Percentiles rank a stretch among this genome's conserved stretches.
Conservation (phyloP, 1,284 basidiomycete genomes). For the Melampsora americana region DNA sequence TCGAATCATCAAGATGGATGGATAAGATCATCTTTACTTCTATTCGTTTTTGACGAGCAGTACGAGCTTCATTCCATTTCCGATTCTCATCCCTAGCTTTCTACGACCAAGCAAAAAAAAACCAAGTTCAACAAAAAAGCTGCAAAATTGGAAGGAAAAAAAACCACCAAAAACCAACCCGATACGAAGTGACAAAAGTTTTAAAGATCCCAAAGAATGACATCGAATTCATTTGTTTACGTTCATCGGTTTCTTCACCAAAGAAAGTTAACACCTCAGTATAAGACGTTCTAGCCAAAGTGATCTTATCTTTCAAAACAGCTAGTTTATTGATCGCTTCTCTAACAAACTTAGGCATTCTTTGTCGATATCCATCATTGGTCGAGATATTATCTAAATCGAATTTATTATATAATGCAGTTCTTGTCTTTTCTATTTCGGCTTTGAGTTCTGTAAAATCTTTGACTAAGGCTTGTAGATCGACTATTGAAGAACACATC, state of each 20-base stretch:
- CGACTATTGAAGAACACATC: conserved; percentile 14
- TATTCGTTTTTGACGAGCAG: conserved; percentile 63
- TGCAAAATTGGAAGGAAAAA: neutral
- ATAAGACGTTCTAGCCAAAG: conserved; percentile 74
- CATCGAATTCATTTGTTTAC: conserved; percentile 64
- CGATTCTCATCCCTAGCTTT: conserved; percentile 80
- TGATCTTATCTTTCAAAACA: conserved; percentile 77
- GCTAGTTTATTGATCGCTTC: conserved; percentile 71
- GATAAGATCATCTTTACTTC: conserved; percentile 19
- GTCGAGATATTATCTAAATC: conserved; percentile 58
- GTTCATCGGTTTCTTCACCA: conserved; percentile 76
- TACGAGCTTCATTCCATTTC: conserved; percentile 65
- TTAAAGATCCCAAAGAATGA: conserved; percentile 95
- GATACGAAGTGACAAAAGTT: conserved; percentile 86
- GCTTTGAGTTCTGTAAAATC: conserved; percentile 70
- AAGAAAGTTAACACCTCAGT: conserved; percentile 80
- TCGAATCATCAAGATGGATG: neutral
- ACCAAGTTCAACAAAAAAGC: conserved; percentile 15
- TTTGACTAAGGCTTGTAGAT: conserved; percentile 72
- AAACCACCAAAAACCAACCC: conserved; percentile 60
- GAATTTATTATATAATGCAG: conserved; percentile 75
- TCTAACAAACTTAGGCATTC: conserved; percentile 82
- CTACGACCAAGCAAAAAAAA: conserved; percentile 56
- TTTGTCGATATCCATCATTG: conserved; percentile 72
- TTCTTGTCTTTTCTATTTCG: conserved; percentile 70